Evolutionary conservation across 1,284 basidiomycete species (phyloP).

Genomic region (Singerocomus inundabilis): DNA sequence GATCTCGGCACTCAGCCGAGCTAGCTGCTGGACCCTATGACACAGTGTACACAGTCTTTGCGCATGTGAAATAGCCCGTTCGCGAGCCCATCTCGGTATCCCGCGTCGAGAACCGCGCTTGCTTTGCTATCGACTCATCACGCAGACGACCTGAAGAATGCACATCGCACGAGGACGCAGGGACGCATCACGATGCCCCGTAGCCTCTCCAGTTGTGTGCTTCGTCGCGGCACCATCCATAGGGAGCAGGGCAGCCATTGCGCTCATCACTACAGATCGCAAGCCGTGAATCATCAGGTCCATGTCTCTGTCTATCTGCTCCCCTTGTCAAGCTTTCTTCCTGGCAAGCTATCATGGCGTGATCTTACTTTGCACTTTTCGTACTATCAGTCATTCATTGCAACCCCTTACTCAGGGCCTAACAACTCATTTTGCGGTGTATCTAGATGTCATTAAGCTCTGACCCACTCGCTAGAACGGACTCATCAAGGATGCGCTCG

Average conservation of each 20-base stretch:
- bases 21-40: constrained; percentile 18
- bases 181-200: background rate
- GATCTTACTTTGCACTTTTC: background rate
- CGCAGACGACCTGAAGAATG: background rate
- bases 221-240: constrained; percentile 8
- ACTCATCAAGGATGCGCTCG: background rate
- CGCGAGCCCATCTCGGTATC: background rate
- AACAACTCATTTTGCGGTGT: background rate
- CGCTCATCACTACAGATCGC: constrained; percentile 2
- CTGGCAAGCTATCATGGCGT: background rate
- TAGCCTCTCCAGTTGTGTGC: constrained; percentile 3
- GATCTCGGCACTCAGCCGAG: background rate
- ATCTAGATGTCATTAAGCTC: background rate
- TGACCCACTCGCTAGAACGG: background rate
- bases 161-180: constrained; percentile 14
- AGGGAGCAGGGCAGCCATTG: background rate
- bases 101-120: constrained; percentile 6
- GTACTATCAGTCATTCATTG: background rate
- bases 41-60: background rate
- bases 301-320: background rate
- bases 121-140: constrained; percentile 3
- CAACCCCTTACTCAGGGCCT: background rate
- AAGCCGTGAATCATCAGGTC: background rate
- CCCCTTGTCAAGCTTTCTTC: background rate
- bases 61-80: background rate